Base-by-base conservation (phyloP, 768 basidiomycete species). In the Holtermanniella nyarrowii region DNA sequence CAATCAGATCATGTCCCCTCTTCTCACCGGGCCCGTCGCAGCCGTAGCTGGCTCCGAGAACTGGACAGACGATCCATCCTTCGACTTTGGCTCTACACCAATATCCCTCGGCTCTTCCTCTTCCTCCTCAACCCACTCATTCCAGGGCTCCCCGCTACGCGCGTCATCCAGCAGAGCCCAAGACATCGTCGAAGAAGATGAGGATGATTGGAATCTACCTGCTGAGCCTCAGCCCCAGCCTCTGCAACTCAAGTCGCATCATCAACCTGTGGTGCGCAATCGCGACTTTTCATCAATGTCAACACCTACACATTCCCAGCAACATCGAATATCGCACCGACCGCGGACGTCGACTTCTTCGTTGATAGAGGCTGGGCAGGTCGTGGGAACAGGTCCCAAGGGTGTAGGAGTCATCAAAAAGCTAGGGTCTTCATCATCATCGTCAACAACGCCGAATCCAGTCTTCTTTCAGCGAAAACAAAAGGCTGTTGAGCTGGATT, bases 21-120 rank as follows among this genome's bases (percentile, higher is more conserved):
- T 37, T 16, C 10, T 16, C 7, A 7, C 31, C 10, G 16, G 7
- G 10, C 31, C 31, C 31, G 31, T 37, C 31, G 31, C 31, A 7
- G 7, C 31, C 10, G 10, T 7, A 7, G 7, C 31, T 7, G 10
- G 16, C 3, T 52, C 55, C 4, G 66, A 68, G 22, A 60, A 68
- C 52, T 68, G 66, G 66, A 49, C 55, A 14, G 62, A 68, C 24
- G 66, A 68, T 37, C 58, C 57, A 2, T 63, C 65, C 13, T 68
- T 68, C 47, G 64, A 64, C 39, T 46, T 68, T 25, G 50, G 51
- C 13, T 50, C 48, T 3, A 50, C 52, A 44, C 27, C 21, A 24
- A 25, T 40, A 26, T 2, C 12, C 47, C 39, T 16, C 18, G 37
- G 50, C 16, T 48, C 49, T 11, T 44, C 54, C 1, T 27, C 43